A percentile compares a stretch with the other conserved stretches of the same genome.
phyloP scores from a whole-genome alignment of 2,329 filamentous ascomycete genomes.

The Cladosporium sp. region DNA sequence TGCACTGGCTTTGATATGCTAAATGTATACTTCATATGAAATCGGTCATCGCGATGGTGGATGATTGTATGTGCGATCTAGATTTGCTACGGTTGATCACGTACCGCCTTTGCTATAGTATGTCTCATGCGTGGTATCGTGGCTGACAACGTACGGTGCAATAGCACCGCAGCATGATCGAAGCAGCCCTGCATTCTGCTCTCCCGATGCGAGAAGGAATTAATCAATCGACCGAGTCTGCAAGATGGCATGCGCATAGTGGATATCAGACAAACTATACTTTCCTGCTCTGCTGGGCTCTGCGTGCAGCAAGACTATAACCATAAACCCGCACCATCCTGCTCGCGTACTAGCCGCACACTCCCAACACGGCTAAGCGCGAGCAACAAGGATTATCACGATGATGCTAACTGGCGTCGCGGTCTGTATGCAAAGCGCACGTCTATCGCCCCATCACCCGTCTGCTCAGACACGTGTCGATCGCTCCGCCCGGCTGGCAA shows the following conservation, averaged over 20 bases:
- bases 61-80: too few species aligned
- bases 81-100: too few species aligned
- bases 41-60: too few species aligned
- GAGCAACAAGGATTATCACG: not conserved
- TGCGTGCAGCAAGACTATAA: not conserved
- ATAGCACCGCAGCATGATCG: too few species aligned
- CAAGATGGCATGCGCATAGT: constrained; percentile 1
- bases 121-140: too few species aligned
- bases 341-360: not conserved
- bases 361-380: not conserved
- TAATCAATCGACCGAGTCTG: not conserved
- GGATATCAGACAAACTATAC: not conserved
- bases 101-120: too few species aligned
- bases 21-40: too few species aligned
- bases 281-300: not conserved
- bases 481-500: constrained; percentile 1
- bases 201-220: not conserved
- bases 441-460: not conserved
- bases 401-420: not conserved
- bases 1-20: too few species aligned
- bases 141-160: too few species aligned
- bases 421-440: constrained; percentile 1
- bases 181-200: not conserved
- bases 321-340: not conserved
- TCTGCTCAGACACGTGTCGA: constrained; percentile 14